Base-by-base conservation (phyloP, 1,284 basidiomycete species). In the Nidula niveotomentosa region DNA sequence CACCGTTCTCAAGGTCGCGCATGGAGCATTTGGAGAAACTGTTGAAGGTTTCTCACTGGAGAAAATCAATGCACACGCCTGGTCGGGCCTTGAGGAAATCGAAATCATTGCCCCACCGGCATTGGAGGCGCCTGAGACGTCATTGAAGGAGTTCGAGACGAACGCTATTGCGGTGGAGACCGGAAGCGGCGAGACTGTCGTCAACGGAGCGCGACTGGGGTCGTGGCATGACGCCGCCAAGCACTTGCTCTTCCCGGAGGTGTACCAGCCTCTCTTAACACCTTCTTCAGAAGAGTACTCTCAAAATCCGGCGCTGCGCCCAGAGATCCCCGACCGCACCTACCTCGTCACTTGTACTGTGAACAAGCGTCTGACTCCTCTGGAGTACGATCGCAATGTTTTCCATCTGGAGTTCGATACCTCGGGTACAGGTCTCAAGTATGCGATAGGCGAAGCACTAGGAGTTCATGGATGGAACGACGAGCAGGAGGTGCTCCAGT, bases 381-480 rank as follows among this genome's bases (percentile, higher is more conserved):
- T 84, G 62, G 93, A 96, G 61, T 99, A 99, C 74, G 93, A 98
- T 75, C 92, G 97, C 61, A 98, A 99, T 73, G 94, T 99, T 55
- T 99, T 99, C 83, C 96, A 99, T 76, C 85, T 99, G 69, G 96
- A 98, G 78, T 94, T 99, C 70, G 88, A 95, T 71, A 95, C 94
- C 8, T 76, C 83, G 49, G 93, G 93, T 45, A 99, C 97, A 13
- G 95, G 94, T 8, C 84, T 99, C 62, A 94, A 91, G 74, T 99
- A 99, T 74, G 89, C 86, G 48, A 94, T 99, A 55, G 96, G 96
- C 57, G 96, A 99, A 76, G 97, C 97, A 15, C 86, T 99, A 44
- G 96, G 96, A 53, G 83, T 99, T 48, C 94, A 99, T 71, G 97
- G 97, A 39, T 98, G 95, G 95, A 99, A 99, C 73, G 95, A 99